Base-by-base conservation (phyloP, 331 rosid genomes). In the Erythrophleum ivorense region DNA sequence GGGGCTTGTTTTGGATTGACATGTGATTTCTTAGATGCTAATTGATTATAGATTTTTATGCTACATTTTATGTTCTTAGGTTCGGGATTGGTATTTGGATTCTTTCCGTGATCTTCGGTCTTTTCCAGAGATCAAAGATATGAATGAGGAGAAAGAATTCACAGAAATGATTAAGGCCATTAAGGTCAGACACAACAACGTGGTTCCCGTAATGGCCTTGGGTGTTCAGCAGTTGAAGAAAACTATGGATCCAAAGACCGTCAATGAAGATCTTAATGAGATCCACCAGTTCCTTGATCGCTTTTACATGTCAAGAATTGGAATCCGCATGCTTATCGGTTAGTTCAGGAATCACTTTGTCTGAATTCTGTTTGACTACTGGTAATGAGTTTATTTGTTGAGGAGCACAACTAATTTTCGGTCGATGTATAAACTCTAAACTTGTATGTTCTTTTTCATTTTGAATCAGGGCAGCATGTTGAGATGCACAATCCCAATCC, bases 301-400 rank as follows among this genome's bases (percentile, higher is more conserved):
- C 53, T 92, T 92, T 78, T 92, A 91, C 91, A 55, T 92, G 97
- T 91, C 97, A 9, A 89, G 97, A 85, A 92, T 92, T 75, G 97
- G 97, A 78, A 91, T 92, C 65, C 94, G 97, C 5, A 91, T 92
- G 97, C 92, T 92, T 24, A 91, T 92, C n/a, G 95, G 97, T 92
- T 50, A 73, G 85, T 70, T 48, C 34, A 43, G 2, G 1, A 5
- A 15, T 78, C 41, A 52, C 18, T 80, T 49, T 54, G 9, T 49
- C 48, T 73, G 50, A 24, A 8, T 69, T 82, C 58, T 73, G 33
- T 70, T 78, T 6, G 67, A 59, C 80, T 73, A 14, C 3, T 36
- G 40, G 40, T 36, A 36, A 19, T 55, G 80, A 48, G 50, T 64
- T 14, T 33, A 45, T 70, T 79, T 18, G 74, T 76, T 87, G 48